A percentile compares a stretch with the other conserved stretches of the same genome.
Conservation (phyloP, 192 early-diverging fungal genomes). For the Umbelopsis sp. region DNA sequence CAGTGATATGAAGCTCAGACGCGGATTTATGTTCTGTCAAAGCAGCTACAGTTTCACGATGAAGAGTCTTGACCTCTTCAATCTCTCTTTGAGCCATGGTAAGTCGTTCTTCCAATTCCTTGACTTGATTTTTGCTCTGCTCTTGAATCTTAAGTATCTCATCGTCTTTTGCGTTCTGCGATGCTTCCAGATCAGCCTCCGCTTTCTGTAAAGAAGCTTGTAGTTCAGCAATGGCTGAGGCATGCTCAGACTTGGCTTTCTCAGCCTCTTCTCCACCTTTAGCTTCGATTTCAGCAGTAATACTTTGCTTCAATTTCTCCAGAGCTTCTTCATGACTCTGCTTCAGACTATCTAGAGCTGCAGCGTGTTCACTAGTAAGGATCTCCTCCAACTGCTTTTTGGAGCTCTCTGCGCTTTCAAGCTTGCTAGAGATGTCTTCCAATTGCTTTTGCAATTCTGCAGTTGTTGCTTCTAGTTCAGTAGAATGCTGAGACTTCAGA, state of each 20-base stretch:
- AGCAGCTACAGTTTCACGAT: background rate
- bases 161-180: background rate
- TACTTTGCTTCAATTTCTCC: conserved; percentile 1
- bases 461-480: conserved; percentile 7
- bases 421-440: background rate
- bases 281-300: background rate
- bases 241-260: background rate
- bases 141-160: background rate
- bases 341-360: background rate
- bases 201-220: background rate
- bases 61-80: background rate
- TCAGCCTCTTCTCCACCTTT: background rate
- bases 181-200: background rate
- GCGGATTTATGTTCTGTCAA: background rate
- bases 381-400: background rate
- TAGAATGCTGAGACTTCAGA: background rate
- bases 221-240: background rate
- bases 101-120: background rate
- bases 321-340: background rate
- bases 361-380: background rate
- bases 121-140: background rate
- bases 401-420: background rate
- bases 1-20: background rate
- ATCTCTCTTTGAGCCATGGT: background rate
- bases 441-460: background rate